Base-by-base conservation (phyloP, 1,284 basidiomycete species). In the Malassezia restricta region DNA sequence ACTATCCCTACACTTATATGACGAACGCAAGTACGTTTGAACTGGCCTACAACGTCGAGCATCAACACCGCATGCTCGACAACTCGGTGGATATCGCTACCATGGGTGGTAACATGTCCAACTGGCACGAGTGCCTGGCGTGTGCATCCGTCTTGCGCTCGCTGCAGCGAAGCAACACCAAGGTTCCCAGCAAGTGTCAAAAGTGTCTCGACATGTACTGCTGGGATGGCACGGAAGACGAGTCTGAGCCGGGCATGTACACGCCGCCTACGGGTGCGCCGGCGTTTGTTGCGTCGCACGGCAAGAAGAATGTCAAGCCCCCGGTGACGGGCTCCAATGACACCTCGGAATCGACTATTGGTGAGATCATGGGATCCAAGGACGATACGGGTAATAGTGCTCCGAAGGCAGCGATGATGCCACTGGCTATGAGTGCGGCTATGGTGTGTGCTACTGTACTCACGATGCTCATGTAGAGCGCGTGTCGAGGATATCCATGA, bases 1-100 rank as follows among this genome's bases (percentile, higher is more conserved):
- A 68, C 58, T 78, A 78, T 59, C 77, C 78, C 17, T 78, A 76
- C 74, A 64, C 64, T 30, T 61, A 53, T 11, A 39, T 55, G 7
- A 55, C 57, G 24, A 72, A 72, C 51, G 54, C 57, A 12, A 65
- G 60, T 33, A 72, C 69, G 5, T 72, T 31, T 58, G 54, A 74
- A 65, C 69, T 77, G 42, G 53, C 63, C 35, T 78, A 77, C 60
- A 50, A 53, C 20, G n/a, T 12, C 14, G 7, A 9, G 9, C 46
- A 66, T 31, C 49, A 60, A 7, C 69, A 72, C 51, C 30, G 17
- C 2, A 54, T 70, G 12, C 54, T 72, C 20, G 65, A 74, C 45
- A 71, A 74, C 30, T 58, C 61, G 15, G 57, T 71, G 31, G 57
- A 61, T 2, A 56, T 67, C 6, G 66, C 68, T 5, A 66, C 69